A percentile compares a stretch with the other conserved stretches of the same genome.
Evolutionary conservation across 169 alveolate genomes (phyloP).

Genomic region (Plasmodium knowlesi): DNA sequence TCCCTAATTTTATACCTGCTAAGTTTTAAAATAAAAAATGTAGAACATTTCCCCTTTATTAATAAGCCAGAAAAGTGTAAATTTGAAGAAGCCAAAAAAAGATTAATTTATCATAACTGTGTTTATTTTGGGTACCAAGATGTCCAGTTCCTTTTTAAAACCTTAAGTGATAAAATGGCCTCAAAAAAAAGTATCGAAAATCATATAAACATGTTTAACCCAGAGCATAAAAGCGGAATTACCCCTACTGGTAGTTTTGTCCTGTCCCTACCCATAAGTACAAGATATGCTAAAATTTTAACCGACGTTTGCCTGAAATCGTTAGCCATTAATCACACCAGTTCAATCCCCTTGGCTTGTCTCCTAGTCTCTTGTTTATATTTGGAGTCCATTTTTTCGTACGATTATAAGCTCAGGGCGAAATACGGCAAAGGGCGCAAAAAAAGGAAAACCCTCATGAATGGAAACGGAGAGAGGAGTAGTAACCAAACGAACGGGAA

Average conservation of each 20-base stretch:
- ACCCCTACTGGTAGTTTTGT: conserved; percentile 45
- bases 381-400: conserved; percentile 69
- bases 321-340: conserved; percentile 28
- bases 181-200: conserved; percentile 54
- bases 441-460: not conserved
- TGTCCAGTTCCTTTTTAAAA: conserved; percentile 57
- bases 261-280: conserved; percentile 55
- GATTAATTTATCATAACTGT: conserved; percentile 72
- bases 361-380: conserved; percentile 67
- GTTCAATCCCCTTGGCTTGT: conserved; percentile 65
- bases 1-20: conserved; percentile 58
- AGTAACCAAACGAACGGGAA: not conserved
- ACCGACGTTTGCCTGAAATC: conserved; percentile 73
- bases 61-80: conserved; percentile 72
- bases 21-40: conserved; percentile 73
- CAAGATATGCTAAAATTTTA: conserved; percentile 73
- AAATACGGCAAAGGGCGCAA: conserved; percentile 14
- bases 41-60: conserved; percentile 69
- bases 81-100: conserved; percentile 71
- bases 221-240: conserved; percentile 57
- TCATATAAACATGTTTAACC: conserved; percentile 62
- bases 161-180: conserved; percentile 26
- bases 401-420: conserved; percentile 58
- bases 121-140: conserved; percentile 50
- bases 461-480: not conserved